Conservation (phyloP, 306 rosid species). For the Vicia faba region DNA sequence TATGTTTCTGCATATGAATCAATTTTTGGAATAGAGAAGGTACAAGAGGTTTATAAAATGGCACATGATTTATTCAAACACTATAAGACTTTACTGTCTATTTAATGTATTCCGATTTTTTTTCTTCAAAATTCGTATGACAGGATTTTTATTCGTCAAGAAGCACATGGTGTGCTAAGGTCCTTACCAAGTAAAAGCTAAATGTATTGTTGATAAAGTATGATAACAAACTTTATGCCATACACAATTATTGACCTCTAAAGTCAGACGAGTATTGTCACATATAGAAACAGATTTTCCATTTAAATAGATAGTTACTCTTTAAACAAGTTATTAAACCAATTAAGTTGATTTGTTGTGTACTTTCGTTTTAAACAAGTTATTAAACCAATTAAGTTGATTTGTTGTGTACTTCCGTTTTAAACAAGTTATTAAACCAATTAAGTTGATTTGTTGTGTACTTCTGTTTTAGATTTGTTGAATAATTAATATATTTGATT, state of each 20-base stretch:
- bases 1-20: neutral
- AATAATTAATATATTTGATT: too few relatives aligned
- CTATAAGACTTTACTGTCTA: neutral
- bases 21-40: neutral
- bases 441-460: too few relatives aligned
- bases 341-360: too few relatives aligned
- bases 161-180: slow-evolving; percentile 1
- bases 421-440: too few relatives aligned
- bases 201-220: neutral
- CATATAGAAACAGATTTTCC: too few relatives aligned
- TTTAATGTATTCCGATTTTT: neutral
- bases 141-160: neutral
- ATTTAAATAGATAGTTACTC: too few relatives aligned
- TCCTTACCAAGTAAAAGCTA: neutral
- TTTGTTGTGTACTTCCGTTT: too few relatives aligned
- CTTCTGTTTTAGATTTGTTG: too few relatives aligned
- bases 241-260: neutral
- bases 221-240: neutral
- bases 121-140: neutral
- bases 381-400: too few relatives aligned
- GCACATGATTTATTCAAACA: neutral
- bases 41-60: neutral
- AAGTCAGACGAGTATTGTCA: neutral
- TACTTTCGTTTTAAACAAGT: too few relatives aligned
- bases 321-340: too few relatives aligned